Base-by-base conservation (phyloP, 2,329 filamentous ascomycete genomes). In the Calonectria pauciramosa region DNA sequence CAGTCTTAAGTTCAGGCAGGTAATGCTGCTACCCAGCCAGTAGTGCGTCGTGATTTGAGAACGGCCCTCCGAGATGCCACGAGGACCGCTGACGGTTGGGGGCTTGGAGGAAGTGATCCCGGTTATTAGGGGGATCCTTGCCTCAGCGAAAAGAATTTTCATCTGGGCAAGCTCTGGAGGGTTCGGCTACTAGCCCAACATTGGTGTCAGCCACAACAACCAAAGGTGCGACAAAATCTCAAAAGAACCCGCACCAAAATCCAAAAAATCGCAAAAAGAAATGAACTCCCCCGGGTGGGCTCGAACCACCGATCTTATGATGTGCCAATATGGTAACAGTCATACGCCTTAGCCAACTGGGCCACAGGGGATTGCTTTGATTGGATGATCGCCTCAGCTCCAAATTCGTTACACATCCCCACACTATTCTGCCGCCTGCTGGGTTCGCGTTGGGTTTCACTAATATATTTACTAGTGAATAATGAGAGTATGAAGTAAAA, bases 291-390 rank as follows among this genome's bases (percentile, higher is more conserved):
- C 68, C 41, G 51, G 68, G 49, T 65, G 59, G 68, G 68, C 68
- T 71, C 68, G 68, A 71, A 71, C 68, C 59, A 65, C 49, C 68
- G 49, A 71, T 51, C 68, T 71, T 63, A 51, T 65, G 68, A 71
- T 71, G 60, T 65, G 56, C 56, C 56, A 34, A 44, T 65, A 6
- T 23, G 41, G 60, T 65, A 65, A 65, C 60, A 65, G 60, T 65
- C 60, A 65, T 86, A 90, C 89, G 89, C 89, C 88, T 89, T 90
- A 90, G 87, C 89, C 89, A 90, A 88, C 82, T 87, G 85, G 77
- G 85, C 85, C 84, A 91, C 70, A 71, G 75, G 74, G 76, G 76
- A 76, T 69, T 47, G 44, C 32, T 68, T 49, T 30, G 41, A 30
- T 65, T 34, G 38, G 44, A 47, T 47, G 44, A 1, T 23, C 10